Base-by-base conservation (phyloP, 768 basidiomycete genomes). In the Mycena vitilis region DNA sequence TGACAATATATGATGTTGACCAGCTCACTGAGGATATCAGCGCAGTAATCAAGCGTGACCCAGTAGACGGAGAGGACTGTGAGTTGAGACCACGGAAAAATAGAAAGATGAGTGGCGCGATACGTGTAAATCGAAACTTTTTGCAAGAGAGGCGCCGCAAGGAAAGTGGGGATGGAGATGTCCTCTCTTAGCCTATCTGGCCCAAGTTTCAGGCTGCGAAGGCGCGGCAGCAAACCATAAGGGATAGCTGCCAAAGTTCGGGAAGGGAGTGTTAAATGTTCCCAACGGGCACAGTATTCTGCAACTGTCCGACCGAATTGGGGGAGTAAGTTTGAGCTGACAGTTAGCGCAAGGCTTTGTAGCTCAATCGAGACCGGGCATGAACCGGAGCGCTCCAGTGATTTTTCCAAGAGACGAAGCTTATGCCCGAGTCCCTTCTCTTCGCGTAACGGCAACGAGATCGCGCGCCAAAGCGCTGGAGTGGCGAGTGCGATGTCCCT, bases 401-500 rank as follows among this genome's bases (percentile, higher is more conserved):
- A 57, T 3, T 13, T 18, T 15, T 44, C 22, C 23, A 57, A 20
- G 25, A 25, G 40, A 25, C 10, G 40, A 10, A 57, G 42, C 18
- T 57, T 57, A 22, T 57, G 56, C 15, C 2, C 22, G 9, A 57
- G 22, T 25, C 16, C 44, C 11, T 42, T 44, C n/a, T 13, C 22
- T 6, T 57, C 18, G 38, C 16, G 40, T 7, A 57, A 42, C 13
- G 56, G n/a, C 23, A 57, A 13, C 3, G 42, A 42, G 15, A 57
- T 57, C 16, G 40, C 56, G 15, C 40, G 38, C 60, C 60, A 62
- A 20, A 62, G 60, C 38, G 8, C 25, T 3, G 60, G 60, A 52
- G 60, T 62, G 16, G 48, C 7, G 3, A 62, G 20, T 7, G 49
- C 60, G 52, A 62, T 62, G 7, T 62, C 48, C 16, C 60, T 45